These are phyloP conservation scores for Capsella rubella DNA, from an alignment of 441 rosid genomes.

Conservation along the genomic window DNA sequence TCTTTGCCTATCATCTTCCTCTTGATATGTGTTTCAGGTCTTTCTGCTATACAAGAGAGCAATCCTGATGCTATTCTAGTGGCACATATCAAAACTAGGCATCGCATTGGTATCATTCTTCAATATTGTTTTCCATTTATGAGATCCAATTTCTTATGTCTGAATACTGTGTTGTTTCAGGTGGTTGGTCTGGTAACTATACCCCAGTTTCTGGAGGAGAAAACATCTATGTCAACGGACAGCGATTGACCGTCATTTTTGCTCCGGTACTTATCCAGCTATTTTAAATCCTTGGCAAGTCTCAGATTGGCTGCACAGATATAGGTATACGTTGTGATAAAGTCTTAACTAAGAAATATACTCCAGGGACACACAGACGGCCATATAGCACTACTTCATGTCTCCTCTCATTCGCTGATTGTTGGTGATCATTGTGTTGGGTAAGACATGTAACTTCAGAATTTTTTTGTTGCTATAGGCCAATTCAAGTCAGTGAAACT, in stretches of 20 bases:
- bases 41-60: slow-evolving; percentile 78
- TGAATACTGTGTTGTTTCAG: slow-evolving; percentile 49
- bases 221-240: slow-evolving; percentile 81
- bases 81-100: slow-evolving; percentile 79
- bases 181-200: slow-evolving; percentile 74
- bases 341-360: slow-evolving; percentile 29
- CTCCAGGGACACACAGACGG: slow-evolving; percentile 97
- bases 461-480: slow-evolving; percentile 3
- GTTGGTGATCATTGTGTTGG: slow-evolving; percentile 97
- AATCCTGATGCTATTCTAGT: slow-evolving; percentile 73
- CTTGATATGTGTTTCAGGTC: slow-evolving; percentile 62
- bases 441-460: slow-evolving; percentile 51
- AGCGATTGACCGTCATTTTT: slow-evolving; percentile 65
- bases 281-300: background rate
- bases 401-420: slow-evolving; percentile 69
- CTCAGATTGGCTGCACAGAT: background rate
- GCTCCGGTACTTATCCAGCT: slow-evolving; percentile 65
- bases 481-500: slow-evolving; percentile 12
- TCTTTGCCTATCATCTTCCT: slow-evolving; percentile 22
- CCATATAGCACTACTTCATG: slow-evolving; percentile 77
- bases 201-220: slow-evolving; percentile 82
- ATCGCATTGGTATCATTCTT: slow-evolving; percentile 55
- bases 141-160: slow-evolving; percentile 11
- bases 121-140: slow-evolving; percentile 43
- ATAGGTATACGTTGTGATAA: slow-evolving; percentile 1